phyloP scores from a whole-genome alignment of 2,329 filamentous ascomycete species.

The Erysiphe neolycopersici region DNA sequence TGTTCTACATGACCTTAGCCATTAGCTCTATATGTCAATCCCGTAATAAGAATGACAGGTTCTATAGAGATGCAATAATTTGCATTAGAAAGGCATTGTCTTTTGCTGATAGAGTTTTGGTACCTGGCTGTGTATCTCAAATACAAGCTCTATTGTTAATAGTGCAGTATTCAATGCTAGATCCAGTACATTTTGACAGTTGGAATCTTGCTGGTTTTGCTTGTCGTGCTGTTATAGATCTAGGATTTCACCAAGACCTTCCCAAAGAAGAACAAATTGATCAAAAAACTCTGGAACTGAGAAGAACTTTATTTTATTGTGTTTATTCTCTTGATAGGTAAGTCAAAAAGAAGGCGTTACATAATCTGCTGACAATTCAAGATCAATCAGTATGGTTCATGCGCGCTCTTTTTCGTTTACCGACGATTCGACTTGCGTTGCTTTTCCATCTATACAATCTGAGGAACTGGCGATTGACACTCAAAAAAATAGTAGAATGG shows the following conservation, averaged over 20 bases:
- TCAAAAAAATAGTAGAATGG: conserved; percentile 15
- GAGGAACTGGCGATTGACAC: conserved; percentile 13
- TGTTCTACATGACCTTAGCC: conserved; percentile 70
- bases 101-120: conserved; percentile 57
- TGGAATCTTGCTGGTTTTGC: conserved; percentile 89
- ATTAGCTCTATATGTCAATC: conserved; percentile 55
- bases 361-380: conserved; percentile 12
- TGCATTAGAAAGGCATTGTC: conserved; percentile 39
- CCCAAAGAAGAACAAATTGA: conserved; percentile 41
- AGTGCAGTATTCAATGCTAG: conserved; percentile 70
- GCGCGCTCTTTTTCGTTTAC: conserved; percentile 80
- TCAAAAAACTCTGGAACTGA: conserved; percentile 43
- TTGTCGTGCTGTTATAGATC: conserved; percentile 60
- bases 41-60: conserved; percentile 35
- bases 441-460: conserved; percentile 29
- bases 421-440: conserved; percentile 63
- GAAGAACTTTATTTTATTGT: conserved; percentile 69
- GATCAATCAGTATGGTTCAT: conserved; percentile 69
- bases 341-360: conserved; percentile 5
- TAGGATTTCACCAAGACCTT: conserved; percentile 83
- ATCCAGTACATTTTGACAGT: conserved; percentile 74
- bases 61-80: conserved; percentile 28
- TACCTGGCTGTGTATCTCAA: conserved; percentile 59
- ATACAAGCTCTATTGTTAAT: conserved; percentile 72
- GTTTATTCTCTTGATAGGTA: conserved; percentile 75